A percentile compares a stretch with the other conserved stretches of the same genome.
phyloP scores from a whole-genome alignment of 2,329 filamentous ascomycete species.

The Orbilia brochopaga region DNA sequence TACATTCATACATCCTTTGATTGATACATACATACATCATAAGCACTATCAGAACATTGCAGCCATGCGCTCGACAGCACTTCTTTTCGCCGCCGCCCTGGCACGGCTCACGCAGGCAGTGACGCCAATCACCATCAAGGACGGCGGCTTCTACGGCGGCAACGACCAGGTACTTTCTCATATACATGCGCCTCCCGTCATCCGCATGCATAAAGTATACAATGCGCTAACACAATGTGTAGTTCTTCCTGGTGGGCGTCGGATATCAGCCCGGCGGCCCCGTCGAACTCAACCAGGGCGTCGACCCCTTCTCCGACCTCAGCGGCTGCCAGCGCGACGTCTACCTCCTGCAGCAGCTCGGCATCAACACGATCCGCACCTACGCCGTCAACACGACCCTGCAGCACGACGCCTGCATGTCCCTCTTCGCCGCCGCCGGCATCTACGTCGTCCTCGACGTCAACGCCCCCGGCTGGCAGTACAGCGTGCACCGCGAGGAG shows the following conservation, averaged over 20 bases:
- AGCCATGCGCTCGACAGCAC: constrained; percentile 41
- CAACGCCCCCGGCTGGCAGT: constrained; percentile 43
- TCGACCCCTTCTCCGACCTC: constrained; percentile 53
- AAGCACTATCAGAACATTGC: neutral
- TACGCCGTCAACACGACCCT: constrained; percentile 55
- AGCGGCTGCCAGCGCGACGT: constrained; percentile 54
- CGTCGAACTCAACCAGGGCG: constrained; percentile 58
- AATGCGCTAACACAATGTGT: constrained; percentile 9
- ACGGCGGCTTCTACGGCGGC: constrained; percentile 36
- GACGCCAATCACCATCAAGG: constrained; percentile 44
- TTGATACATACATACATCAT: constrained; percentile 14
- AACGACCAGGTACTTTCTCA: constrained; percentile 29
- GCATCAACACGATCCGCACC: constrained; percentile 61
- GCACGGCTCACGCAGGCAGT: constrained; percentile 47
- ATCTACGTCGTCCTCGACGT: constrained; percentile 53
- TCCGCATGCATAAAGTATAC: neutral
- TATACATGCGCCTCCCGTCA: neutral
- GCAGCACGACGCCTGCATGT: constrained; percentile 55
- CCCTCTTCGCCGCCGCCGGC: constrained; percentile 54
- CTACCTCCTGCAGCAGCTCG: constrained; percentile 58
- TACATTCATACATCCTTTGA: neutral
- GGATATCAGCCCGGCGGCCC: constrained; percentile 74
- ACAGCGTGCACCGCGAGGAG: constrained; percentile 52
- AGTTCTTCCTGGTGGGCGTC: constrained; percentile 70
- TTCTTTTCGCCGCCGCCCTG: constrained; percentile 38